Evolutionary conservation across 352 stramenopile genomes (phyloP).

Genomic region (Thraustotheca clavata): DNA sequence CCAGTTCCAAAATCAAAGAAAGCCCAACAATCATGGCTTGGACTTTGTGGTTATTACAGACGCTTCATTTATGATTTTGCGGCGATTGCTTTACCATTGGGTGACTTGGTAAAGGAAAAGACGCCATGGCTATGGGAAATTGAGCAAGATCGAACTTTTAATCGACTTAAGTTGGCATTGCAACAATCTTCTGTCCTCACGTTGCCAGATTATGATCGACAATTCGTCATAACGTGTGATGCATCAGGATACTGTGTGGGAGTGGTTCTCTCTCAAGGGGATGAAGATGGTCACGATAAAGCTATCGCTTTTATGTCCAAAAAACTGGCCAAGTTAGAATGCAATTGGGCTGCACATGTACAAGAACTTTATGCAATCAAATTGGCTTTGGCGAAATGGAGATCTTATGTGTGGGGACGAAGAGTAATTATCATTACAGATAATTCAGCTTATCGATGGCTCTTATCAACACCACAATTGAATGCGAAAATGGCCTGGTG

Average conservation of each 20-base stretch:
- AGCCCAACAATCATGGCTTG: constrained; percentile 24
- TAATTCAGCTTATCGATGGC: constrained; percentile 23
- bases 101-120: constrained; percentile 19
- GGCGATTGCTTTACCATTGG: constrained; percentile 21
- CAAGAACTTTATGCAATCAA: constrained; percentile 26
- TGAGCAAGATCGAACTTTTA: constrained; percentile 16
- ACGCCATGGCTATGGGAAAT: constrained; percentile 15
- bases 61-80: constrained; percentile 23
- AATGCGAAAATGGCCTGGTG: constrained; percentile 20
- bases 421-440: constrained; percentile 23
- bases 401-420: constrained; percentile 20
- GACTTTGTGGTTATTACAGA: constrained; percentile 25
- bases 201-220: constrained; percentile 22
- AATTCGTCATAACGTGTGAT: constrained; percentile 31
- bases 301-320: constrained; percentile 27
- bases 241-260: constrained; percentile 22
- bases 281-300: constrained; percentile 15
- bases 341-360: constrained; percentile 21
- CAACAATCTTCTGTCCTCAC: constrained; percentile 26
- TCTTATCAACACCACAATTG: constrained; percentile 18
- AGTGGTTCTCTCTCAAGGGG: constrained; percentile 5
- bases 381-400: constrained; percentile 23
- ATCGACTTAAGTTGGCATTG: constrained; percentile 21
- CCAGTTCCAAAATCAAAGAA: constrained; percentile 11
- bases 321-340: constrained; percentile 17